phyloP scores from a whole-genome alignment of 2,329 filamentous ascomycete genomes.

The Sporothrix protearum region DNA sequence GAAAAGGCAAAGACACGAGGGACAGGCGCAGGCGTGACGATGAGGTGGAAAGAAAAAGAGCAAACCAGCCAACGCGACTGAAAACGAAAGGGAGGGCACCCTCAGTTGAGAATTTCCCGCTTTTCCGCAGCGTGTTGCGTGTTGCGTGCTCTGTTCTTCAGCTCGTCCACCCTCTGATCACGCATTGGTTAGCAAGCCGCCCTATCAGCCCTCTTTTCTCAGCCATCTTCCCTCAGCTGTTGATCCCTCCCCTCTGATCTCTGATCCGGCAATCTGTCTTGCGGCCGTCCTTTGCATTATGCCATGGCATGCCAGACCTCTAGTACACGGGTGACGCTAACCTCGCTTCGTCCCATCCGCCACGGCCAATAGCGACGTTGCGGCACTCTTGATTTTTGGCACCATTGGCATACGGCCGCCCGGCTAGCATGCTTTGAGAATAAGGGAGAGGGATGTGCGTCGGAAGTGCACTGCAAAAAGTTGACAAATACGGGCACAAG shows the following conservation, averaged over 20 bases:
- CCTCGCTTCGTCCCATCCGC: slow-evolving; percentile 22
- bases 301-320: neutral
- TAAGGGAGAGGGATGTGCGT: no score
- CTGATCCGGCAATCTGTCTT: slow-evolving; percentile 24
- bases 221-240: neutral
- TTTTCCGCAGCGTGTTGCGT: neutral
- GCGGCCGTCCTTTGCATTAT: slow-evolving; percentile 12
- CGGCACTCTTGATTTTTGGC: slow-evolving; percentile 17
- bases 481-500: neutral
- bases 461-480: neutral
- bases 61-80: neutral
- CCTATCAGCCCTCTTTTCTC: neutral
- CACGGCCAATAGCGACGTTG: slow-evolving; percentile 20
- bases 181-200: slow-evolving; percentile 14
- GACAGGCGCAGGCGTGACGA: neutral
- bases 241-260: slow-evolving; percentile 25
- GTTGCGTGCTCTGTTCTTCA: neutral
- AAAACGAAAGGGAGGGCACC: neutral
- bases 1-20: slow-evolving; percentile 6
- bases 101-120: neutral
- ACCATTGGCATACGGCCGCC: slow-evolving; percentile 1
- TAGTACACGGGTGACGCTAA: slow-evolving; percentile 17
- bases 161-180: neutral
- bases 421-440: neutral
- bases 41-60: neutral